A percentile compares a stretch with the other conserved stretches of the same genome.
Conservation (phyloP, 2,329 filamentous ascomycete species). For the Talaromyces verruculosus region DNA sequence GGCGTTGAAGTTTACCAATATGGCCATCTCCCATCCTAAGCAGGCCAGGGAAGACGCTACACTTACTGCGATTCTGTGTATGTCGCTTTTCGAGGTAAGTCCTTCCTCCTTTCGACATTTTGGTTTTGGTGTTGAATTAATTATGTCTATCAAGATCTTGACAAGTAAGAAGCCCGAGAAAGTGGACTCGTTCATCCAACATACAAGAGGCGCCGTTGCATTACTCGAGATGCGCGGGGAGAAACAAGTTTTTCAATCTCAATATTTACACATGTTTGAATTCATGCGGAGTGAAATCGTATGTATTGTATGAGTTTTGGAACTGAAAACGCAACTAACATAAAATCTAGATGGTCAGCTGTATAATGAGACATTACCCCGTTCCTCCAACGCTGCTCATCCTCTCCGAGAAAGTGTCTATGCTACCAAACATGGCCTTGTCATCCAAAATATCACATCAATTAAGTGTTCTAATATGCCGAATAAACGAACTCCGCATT, state of each 20-base stretch:
- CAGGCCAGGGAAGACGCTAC: slow-evolving; percentile 45
- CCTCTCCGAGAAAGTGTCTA: slow-evolving; percentile 31
- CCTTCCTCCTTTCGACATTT: background rate
- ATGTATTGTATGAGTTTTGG: slow-evolving; percentile 23
- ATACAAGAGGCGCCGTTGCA: slow-evolving; percentile 61
- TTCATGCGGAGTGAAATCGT: slow-evolving; percentile 61
- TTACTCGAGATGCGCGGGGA: slow-evolving; percentile 51
- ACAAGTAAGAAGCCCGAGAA: slow-evolving; percentile 47
- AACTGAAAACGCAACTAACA: background rate
- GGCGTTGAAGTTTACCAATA: slow-evolving; percentile 50
- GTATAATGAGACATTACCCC: slow-evolving; percentile 34
- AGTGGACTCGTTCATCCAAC: slow-evolving; percentile 55
- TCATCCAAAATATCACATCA: slow-evolving; percentile 29
- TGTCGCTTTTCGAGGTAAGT: slow-evolving; percentile 62
- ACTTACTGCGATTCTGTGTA: slow-evolving; percentile 56
- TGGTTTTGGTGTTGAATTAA: background rate
- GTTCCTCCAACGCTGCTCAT: slow-evolving; percentile 37
- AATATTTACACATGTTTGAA: slow-evolving; percentile 54
- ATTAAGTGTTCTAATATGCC: slow-evolving; percentile 36
- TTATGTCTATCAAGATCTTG: slow-evolving; percentile 31
- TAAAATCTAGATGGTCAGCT: slow-evolving; percentile 36
- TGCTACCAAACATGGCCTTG: background rate
- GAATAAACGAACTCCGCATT: slow-evolving; percentile 31
- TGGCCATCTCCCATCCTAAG: slow-evolving; percentile 34
- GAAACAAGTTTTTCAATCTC: slow-evolving; percentile 41